phyloP scores from a whole-genome alignment of 768 basidiomycete genomes.

The Clitopilus hobsonii region DNA sequence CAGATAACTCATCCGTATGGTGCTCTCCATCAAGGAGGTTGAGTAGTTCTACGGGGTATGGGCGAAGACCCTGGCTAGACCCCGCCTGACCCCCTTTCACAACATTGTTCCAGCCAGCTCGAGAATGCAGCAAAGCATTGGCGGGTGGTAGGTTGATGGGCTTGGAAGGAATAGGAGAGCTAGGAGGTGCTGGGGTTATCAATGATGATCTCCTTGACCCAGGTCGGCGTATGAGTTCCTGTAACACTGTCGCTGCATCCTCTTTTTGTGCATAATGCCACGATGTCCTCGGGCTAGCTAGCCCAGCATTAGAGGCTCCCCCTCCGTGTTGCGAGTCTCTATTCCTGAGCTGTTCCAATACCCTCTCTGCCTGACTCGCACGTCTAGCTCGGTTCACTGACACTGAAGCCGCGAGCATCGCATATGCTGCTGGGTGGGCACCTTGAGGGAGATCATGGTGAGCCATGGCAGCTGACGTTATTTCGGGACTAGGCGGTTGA shows the following conservation, averaged over 20 bases:
- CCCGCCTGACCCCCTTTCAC: conserved; percentile 17
- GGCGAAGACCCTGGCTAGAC: conserved; percentile 5
- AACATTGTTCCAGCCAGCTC: conserved; percentile 7
- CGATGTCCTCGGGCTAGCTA: conserved; percentile 36
- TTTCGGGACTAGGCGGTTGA: background rate
- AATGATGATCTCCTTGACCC: conserved; percentile 38
- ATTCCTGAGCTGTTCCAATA: conserved; percentile 59
- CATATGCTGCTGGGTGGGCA: background rate
- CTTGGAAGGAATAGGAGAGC: background rate
- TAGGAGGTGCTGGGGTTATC: conserved; percentile 11
- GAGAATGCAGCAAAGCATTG: background rate
- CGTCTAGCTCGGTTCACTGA: conserved; percentile 40
- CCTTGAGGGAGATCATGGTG: conserved; percentile 3
- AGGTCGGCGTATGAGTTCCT: conserved; percentile 17
- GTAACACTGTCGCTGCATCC: conserved; percentile 14
- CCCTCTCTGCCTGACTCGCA: conserved; percentile 64
- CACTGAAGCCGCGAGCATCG: conserved; percentile 15
- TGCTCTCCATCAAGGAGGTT: conserved; percentile 81
- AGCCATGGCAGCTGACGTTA: background rate
- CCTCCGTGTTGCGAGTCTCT: conserved; percentile 46
- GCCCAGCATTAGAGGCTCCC: conserved; percentile 15
- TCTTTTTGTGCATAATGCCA: conserved; percentile 41
- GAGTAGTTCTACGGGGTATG: conserved; percentile 55
- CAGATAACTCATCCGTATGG: conserved; percentile 87
- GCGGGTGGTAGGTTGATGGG: background rate